Evolutionary conservation across 768 basidiomycete species (phyloP).

Genomic region (Calocera viscosa): DNA sequence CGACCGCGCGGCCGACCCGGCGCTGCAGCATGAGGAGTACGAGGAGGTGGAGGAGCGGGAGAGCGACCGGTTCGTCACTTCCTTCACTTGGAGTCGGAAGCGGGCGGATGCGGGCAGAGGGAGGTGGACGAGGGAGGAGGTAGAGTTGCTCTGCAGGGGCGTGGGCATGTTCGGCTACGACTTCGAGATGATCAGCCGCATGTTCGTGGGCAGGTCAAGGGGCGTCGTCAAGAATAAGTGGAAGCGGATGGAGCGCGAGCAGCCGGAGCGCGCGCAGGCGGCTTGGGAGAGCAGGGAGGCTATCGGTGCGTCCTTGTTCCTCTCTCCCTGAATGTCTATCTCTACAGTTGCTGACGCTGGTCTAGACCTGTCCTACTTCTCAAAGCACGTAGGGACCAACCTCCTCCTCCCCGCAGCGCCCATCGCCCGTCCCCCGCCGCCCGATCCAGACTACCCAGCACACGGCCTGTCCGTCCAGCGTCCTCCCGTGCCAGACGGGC

Average conservation of each 20-base stretch:
- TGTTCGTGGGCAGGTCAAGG: not conserved
- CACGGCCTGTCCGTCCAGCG: not conserved
- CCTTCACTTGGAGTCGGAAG: not conserved
- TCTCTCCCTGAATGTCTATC: not conserved
- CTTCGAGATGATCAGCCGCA: not conserved
- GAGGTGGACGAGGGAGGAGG: not conserved
- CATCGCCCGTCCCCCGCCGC: not conserved
- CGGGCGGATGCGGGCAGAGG: not conserved
- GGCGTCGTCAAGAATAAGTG: not conserved
- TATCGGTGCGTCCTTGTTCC: not conserved
- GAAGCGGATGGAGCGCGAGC: not conserved
- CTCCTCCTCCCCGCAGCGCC: conserved; percentile 5
- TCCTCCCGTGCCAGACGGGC: not conserved
- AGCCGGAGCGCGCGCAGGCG: not conserved
- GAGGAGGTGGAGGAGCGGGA: not conserved
- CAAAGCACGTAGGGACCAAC: not conserved
- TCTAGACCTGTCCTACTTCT: conserved; percentile 5
- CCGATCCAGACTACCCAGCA: not conserved
- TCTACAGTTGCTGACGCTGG: not conserved
- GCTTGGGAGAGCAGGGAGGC: conserved; percentile 1
- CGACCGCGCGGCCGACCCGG: not conserved
- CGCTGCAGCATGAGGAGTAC: not conserved
- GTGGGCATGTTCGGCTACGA: not conserved
- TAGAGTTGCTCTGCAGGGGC: not conserved
- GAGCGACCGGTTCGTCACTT: conserved; percentile 5